phyloP scores from a whole-genome alignment of 1,139 yeast species.

The Entelexis sorbosivorans region DNA sequence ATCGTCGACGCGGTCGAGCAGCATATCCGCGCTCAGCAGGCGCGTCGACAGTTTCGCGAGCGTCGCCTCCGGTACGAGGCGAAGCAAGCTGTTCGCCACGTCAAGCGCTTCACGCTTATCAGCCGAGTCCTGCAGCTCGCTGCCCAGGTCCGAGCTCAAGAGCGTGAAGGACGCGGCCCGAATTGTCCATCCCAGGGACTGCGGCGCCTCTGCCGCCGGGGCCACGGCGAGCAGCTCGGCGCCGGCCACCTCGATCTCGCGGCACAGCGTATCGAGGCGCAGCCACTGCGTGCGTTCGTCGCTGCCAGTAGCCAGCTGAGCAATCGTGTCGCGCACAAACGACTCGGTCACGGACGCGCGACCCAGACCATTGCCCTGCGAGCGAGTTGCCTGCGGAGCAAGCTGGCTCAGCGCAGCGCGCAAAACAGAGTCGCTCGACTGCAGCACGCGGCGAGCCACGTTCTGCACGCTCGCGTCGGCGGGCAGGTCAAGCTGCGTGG shows the following conservation, averaged over 20 bases:
- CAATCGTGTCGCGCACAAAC: not conserved
- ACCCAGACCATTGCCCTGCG: not conserved
- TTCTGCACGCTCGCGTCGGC: not conserved
- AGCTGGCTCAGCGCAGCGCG: constrained; percentile 1
- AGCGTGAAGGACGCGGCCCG: constrained; percentile 13
- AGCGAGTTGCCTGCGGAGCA: not conserved
- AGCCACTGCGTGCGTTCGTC: constrained; percentile 37
- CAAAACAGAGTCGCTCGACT: not conserved
- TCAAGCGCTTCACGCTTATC: constrained; percentile 1
- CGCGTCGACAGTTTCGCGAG: not conserved
- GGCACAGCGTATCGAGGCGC: constrained; percentile 51
- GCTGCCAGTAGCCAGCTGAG: not conserved
- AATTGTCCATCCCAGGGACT: constrained; percentile 12
- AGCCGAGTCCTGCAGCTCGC: not conserved
- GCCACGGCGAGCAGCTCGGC: constrained; percentile 44
- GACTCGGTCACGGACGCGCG: not conserved
- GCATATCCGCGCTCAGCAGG: constrained; percentile 4
- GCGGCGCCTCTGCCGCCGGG: constrained; percentile 15
- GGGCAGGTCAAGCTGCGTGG: constrained; percentile 9
- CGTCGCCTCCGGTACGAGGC: constrained; percentile 4
- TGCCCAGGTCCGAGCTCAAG: constrained; percentile 5
- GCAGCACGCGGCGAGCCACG: not conserved
- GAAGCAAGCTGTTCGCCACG: constrained; percentile 3
- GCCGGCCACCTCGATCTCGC: constrained; percentile 49
- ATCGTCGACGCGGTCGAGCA: constrained; percentile 7